Evolutionary conservation across 2,329 filamentous ascomycete species (phyloP).

Genomic region (Huntiella savannae): DNA sequence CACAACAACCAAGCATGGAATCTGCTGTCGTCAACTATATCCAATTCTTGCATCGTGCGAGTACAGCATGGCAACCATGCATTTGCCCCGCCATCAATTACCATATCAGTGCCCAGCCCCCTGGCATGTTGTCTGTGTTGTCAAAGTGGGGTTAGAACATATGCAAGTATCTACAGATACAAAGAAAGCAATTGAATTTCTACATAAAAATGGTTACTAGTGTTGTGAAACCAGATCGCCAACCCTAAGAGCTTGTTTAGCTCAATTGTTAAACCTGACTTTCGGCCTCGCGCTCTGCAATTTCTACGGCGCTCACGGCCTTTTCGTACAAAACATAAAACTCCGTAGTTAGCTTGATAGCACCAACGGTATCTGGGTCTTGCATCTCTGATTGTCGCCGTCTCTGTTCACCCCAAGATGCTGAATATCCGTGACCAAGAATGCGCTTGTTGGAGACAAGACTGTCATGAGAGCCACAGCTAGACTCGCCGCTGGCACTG

Average conservation of each 20-base stretch:
- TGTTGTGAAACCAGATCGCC: not conserved
- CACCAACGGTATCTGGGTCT: not conserved
- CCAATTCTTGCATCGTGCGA: not conserved
- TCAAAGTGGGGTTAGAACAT: not conserved
- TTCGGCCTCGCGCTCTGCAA: not conserved
- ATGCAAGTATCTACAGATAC: not conserved
- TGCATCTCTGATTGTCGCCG: not conserved
- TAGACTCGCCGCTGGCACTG: not conserved
- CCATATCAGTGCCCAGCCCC: not conserved
- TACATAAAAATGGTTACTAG: too few relatives aligned
- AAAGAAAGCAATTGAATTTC: not conserved
- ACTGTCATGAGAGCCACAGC: not conserved
- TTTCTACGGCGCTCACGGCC: not conserved
- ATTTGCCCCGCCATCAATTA: not conserved
- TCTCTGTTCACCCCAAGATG: not conserved
- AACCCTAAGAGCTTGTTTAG: not conserved
- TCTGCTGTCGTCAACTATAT: not conserved
- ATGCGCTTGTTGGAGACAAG: not conserved
- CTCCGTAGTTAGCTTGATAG: not conserved
- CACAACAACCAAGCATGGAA: not conserved
- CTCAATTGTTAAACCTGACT: not conserved
- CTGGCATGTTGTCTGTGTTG: too few relatives aligned
- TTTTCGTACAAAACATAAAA: conserved; percentile 4
- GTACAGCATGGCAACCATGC: not conserved
- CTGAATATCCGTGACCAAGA: not conserved